Evolutionary conservation across 2,329 filamentous ascomycete species (phyloP).

Genomic region (Hypomyces rosellus): DNA sequence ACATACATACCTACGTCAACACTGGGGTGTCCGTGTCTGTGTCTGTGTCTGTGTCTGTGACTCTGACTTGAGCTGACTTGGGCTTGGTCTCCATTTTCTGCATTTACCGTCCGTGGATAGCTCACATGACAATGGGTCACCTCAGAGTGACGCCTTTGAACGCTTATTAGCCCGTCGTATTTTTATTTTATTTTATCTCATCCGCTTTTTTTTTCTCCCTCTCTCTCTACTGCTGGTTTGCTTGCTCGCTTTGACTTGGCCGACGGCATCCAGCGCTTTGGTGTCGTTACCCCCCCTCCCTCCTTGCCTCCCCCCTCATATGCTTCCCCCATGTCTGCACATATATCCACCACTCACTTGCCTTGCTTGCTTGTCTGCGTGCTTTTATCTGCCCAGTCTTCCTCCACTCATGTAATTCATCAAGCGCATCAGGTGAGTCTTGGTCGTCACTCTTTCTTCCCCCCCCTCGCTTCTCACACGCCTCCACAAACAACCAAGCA

Average conservation of each 20-base stretch:
- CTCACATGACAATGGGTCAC: constrained; percentile 1
- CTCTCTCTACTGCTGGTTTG: no score
- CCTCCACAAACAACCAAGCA: neutral
- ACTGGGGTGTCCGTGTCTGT: neutral
- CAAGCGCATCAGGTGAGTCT: neutral
- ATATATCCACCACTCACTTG: no score
- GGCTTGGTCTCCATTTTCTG: neutral
- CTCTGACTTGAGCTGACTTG: no score
- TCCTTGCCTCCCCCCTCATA: no score
- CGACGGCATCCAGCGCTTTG: neutral
- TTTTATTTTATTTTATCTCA: neutral
- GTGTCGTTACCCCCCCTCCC: no score
- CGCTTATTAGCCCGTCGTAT: neutral
- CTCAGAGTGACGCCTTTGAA: constrained; percentile 1
- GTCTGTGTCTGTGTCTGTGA: neutral
- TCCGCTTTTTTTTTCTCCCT: no score
- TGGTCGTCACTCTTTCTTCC: neutral
- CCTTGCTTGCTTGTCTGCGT: no score
- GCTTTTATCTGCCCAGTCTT: no score
- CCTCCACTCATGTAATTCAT: no score
- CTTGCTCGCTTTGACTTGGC: neutral
- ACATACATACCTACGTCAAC: neutral
- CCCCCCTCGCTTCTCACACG: neutral
- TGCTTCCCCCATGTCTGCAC: no score
- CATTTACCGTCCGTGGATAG: neutral